These are phyloP conservation scores for Hyphopichia buzzinii DNA, from an alignment of 1,139 yeast genomes.

Conservation along the genomic window DNA sequence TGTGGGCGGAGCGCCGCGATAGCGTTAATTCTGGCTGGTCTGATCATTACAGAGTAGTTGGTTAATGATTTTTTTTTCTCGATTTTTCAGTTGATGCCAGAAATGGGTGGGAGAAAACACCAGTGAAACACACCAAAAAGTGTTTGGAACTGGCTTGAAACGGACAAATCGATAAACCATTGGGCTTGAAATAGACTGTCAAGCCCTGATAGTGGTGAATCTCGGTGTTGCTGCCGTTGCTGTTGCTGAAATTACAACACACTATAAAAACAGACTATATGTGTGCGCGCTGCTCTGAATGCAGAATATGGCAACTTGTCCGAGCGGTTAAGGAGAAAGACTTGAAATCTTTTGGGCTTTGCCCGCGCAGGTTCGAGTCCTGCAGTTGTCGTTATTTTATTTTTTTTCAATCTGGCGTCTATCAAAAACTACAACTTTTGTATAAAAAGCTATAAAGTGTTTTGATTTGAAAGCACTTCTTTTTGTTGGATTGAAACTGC, in stretches of 20 bases:
- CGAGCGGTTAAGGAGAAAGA: constrained; percentile 42
- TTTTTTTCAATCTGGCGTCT: neutral
- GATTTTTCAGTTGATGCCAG: neutral
- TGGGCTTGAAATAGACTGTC: too few relatives aligned
- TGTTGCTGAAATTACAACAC: neutral
- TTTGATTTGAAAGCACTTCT: too few relatives aligned
- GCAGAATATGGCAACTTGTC: constrained; percentile 29
- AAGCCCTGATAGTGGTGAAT: too few relatives aligned
- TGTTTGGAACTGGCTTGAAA: too few relatives aligned
- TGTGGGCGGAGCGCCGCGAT: neutral
- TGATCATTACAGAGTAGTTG: constrained; percentile 1
- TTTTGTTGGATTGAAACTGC: too few relatives aligned
- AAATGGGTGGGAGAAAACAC: too few relatives aligned
- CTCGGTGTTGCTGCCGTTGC: too few relatives aligned
- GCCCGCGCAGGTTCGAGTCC: constrained; percentile 44
- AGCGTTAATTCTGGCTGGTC: constrained; percentile 1
- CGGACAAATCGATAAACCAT: too few relatives aligned
- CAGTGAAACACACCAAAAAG: too few relatives aligned
- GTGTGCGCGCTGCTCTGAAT: neutral
- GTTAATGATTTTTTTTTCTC: neutral
- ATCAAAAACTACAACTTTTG: neutral
- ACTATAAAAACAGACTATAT: neutral
- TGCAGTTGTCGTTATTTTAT: constrained; percentile 31
- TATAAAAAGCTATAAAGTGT: too few relatives aligned
- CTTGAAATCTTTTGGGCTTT: constrained; percentile 39